phyloP scores from a whole-genome alignment of 495 filamentous ascomycete species.

The Corynascus novoguineensis region DNA sequence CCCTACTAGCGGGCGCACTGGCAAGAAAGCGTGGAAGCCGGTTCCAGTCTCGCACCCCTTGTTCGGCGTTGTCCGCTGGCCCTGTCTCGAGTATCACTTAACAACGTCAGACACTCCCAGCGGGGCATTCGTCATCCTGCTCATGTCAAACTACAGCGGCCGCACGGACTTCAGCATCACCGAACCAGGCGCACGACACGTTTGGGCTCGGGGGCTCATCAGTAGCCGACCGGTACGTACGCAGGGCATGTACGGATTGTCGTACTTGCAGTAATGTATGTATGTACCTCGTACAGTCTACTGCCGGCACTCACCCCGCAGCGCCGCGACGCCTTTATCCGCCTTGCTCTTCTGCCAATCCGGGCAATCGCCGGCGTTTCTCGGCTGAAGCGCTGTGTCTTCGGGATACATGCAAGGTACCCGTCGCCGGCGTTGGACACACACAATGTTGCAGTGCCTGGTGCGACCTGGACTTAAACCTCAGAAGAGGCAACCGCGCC shows the following conservation, averaged over 20 bases:
- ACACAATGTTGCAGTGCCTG: neutral
- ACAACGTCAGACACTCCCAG: slow-evolving; percentile 4
- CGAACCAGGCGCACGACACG: neutral
- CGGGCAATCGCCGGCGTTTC: neutral
- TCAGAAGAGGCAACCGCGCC: neutral
- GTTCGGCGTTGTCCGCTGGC: neutral
- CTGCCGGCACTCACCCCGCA: slow-evolving; percentile 7
- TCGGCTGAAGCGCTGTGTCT: slow-evolving; percentile 13
- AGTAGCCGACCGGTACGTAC: neutral
- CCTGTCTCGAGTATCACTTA: neutral
- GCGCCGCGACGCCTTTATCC: slow-evolving; percentile 6
- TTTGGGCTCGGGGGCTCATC: slow-evolving; percentile 2
- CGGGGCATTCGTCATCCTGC: slow-evolving; percentile 10
- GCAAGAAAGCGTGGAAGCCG: too few species aligned
- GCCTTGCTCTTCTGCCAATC: slow-evolving; percentile 4
- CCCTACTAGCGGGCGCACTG: too few species aligned
- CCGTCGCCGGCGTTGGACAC: slow-evolving; percentile 6
- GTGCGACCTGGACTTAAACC: neutral
- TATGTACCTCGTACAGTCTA: too few species aligned
- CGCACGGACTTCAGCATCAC: neutral
- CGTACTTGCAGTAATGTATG: too few species aligned
- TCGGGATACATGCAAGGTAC: slow-evolving; percentile 19
- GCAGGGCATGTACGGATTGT: too few species aligned
- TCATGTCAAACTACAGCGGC: neutral
- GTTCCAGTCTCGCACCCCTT: neutral